Base-by-base conservation (phyloP, 2,329 filamentous ascomycete genomes). In the Plenodomus tracheiphilus region DNA sequence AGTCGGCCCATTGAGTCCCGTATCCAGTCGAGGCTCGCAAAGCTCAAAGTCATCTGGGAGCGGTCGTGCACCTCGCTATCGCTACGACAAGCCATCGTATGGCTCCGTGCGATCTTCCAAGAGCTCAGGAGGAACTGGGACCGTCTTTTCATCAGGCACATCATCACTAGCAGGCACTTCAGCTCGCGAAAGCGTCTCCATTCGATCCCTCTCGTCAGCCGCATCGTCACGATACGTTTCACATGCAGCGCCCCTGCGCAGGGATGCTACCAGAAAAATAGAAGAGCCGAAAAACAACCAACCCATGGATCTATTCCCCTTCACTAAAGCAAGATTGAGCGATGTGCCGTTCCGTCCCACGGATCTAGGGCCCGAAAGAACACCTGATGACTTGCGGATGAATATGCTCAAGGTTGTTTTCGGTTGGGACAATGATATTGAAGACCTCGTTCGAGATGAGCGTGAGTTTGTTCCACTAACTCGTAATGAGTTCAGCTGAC, bases 321-420 rank as follows among this genome's bases (percentile, higher is more conserved):
- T 86, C 64, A 93, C 88, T 2, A 86, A 89, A 46, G 86, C 87
- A 37, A 85, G 92, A 15, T 78, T 97, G 6, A 88, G 84, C 53
- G 91, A 96, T 56, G 84, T 97, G 3, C 86, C 89, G 0, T 96
- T 95, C 68, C 86, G 87, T 61, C 84, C 87, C 40, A 84, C 86
- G 0, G 80, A 85, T 38, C 77, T 79, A 39, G 76, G 72, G 21
- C 69, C 70, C 37, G 70, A 68, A 36, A 68, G 74, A 13, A 76
- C 70, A 6, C 74, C 84, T 8, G 88, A 97, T 59, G 87, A 96
- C 58, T 80, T 97, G 38, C 85, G 93, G 40, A 82, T 82, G 39
- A 92, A 97, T 71, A 97, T 99, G 92, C 81, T 99, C 4, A 89
- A 82, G 59, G 88, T 92, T 5, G 91, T 99, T 2, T 99, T 99